Percentiles rank a stretch among this genome's conserved stretches.
Evolutionary conservation across 2,329 filamentous ascomycete species (phyloP).

Genomic region (Sporothrix brasiliensis): DNA sequence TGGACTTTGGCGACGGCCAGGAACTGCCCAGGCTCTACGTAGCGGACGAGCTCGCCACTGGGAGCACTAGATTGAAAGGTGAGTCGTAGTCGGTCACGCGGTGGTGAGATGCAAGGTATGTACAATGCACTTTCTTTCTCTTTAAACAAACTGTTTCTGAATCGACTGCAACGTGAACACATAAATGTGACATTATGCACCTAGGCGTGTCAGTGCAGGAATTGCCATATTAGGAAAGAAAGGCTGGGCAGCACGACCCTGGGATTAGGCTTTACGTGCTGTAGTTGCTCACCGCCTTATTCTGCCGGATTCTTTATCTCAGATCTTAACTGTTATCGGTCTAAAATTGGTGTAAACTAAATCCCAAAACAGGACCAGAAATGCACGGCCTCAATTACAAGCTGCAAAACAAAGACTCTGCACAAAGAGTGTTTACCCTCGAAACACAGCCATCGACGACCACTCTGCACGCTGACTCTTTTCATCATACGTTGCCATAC

Average conservation of each 20-base stretch:
- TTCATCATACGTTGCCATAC: background rate
- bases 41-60: background rate
- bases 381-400: background rate
- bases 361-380: background rate
- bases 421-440: background rate
- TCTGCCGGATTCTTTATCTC: slow-evolving; percentile 16
- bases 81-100: background rate
- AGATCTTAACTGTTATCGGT: slow-evolving; percentile 28
- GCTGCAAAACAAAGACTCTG: slow-evolving; percentile 14
- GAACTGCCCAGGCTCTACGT: background rate
- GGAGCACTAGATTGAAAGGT: background rate
- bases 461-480: background rate
- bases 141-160: background rate
- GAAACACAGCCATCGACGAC: background rate
- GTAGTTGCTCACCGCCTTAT: background rate
- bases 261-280: no score
- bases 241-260: background rate
- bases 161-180: background rate
- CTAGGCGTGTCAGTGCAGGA: background rate
- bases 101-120: background rate
- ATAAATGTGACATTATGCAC: background rate
- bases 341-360: background rate
- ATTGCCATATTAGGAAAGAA: slow-evolving; percentile 8
- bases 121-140: background rate
- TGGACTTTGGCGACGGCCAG: background rate